Evolutionary conservation across 139 green algal genomes (phyloP), one percentile per base, ranked within the genome.

Genomic region (Chlamydomonas eustigma): DNA sequence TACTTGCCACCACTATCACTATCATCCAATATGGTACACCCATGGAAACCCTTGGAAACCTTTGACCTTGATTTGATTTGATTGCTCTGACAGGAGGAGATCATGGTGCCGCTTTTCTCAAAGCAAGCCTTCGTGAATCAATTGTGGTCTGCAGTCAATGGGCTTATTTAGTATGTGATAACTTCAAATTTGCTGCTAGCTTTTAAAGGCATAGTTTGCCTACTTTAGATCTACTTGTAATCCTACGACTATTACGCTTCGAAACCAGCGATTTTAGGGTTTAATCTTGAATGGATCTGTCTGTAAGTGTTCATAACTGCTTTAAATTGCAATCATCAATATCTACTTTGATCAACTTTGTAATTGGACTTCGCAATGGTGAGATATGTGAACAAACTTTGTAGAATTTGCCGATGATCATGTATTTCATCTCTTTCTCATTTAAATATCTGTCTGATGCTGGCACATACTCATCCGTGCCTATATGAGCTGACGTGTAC

Each of bases 111-210:
- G 8, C 33, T 50, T 35, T 39, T 22, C n/a, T 50, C 32, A 8
- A 74, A 74, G 66, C 66, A 74, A 22, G 66, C 35, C 8, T 74
- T 74, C 50, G 66, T 74, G 66, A 74, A 50, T 35, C 66, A 50
- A 8, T 4, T 74, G 8, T 74, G 66, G 66, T 22, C 24, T 6
- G 66, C 66, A 24, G 33, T 74, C 66, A 74, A 74, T 33, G 66
- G 44, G 44, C 44, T 28, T 58, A 12, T 28, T 12, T 18, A 58
- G 44, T 18, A 58, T 12, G 44, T 58, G 12, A 58, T 58, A 18
- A 12, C 12, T 18, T 12, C 44, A 12, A 58, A 28, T 18, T 28
- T 18, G 12, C 18, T 12, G 44, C 44, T 58, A 12, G 12, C 12
- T 18, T 58, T 12, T 58, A 18, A 58, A 28, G 44, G 12, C 44